Base-by-base conservation (phyloP, 768 basidiomycete genomes). In the Russula emetica region DNA sequence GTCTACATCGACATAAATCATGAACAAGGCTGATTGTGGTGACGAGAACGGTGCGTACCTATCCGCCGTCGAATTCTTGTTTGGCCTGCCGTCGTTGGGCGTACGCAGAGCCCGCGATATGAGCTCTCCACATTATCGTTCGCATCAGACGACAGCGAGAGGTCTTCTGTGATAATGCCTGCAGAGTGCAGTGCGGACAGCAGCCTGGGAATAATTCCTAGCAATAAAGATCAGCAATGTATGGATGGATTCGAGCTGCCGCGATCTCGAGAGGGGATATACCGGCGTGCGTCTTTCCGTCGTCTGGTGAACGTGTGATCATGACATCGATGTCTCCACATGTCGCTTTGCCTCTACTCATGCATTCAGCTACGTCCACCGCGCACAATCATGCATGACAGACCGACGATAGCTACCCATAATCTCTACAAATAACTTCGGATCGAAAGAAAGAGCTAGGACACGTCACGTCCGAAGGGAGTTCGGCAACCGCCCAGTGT, bases 251-350 rank as follows among this genome's bases (percentile, higher is more conserved):
- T 36, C 36, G 13, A 36, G 47, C 20, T 1, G 55, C 5, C 16
- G 51, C 10, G 10, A 58, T 16, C 9, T 42, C 26, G 44, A 44
- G 20, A n/a, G 40, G 22, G n/a, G 16, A 58, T 76, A 58, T 69
- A 85, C 93, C 90, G 58, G 77, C 75, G 71, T 96, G 94, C 0
- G 86, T 89, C 63, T 76, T 79, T 0, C 90, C 91, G 68, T 95
- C 92, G 2, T 78, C 74, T 1, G 83, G 79, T 24, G 84, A 80
- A 5, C 93, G 84, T 2, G 92, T 92, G 66, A 98, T 85, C 61
- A 97, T 73, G 53, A 97, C 85, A 72, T 98, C 94, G 62, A 98
- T 91, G 72, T 97, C 95, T 2, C 95, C 95, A 61, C 91, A 94
- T 59, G 86, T 85, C 0, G 80, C 75, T 72, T 90, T 88, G 5